Base-by-base conservation (phyloP, 495 filamentous ascomycete species). In the Penicillium antarcticum region DNA sequence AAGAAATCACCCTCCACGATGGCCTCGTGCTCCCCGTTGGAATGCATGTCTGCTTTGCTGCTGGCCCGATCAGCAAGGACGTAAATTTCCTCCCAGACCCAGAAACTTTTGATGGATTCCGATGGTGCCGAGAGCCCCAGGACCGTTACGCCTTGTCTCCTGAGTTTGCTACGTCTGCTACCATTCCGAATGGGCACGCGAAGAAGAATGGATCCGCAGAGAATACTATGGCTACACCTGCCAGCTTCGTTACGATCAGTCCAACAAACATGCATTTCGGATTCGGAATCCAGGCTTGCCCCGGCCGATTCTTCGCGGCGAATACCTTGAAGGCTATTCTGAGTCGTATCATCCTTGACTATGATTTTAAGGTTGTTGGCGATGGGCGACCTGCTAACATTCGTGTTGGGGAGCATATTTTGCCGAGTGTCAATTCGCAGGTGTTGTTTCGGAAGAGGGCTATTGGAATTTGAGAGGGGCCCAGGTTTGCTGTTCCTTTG, bases 301-400 rank as follows among this genome's bases (percentile, higher is more conserved):
- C 82, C 0, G 84, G 83, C 0, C 68, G 83, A 5, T 81, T 81
- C 61, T 82, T 85, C 38, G 81, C 78, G 0, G 66, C 67, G 3
- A 72, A 69, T 14, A 73, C 78, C 45, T 70, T 83, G 53, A 85
- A 85, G 58, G 68, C 77, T 24, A 73, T 85, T 26, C 41, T 86
- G 19, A 78, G 74, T 19, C 72, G 76, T 29, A 51, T 81, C 11
- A 51, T 85, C 11, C 55, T 77, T 31, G 70, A 76, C 13, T 85
- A 81, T 48, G 80, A 86, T 10, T 63, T 84, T 23, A 67, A 71
- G 46, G 64, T 70, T 13, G 51, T 58, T 29, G 51, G 52, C 5
- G 45, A 45, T 10, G 43, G 36, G 12, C 58, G 67, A 32, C 69
- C 69, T 0, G 23, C 19, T 17, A 69, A 71, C 50, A 29, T 65